phyloP scores from a whole-genome alignment of 495 filamentous ascomycete genomes.

The Lophium mytilinum region DNA sequence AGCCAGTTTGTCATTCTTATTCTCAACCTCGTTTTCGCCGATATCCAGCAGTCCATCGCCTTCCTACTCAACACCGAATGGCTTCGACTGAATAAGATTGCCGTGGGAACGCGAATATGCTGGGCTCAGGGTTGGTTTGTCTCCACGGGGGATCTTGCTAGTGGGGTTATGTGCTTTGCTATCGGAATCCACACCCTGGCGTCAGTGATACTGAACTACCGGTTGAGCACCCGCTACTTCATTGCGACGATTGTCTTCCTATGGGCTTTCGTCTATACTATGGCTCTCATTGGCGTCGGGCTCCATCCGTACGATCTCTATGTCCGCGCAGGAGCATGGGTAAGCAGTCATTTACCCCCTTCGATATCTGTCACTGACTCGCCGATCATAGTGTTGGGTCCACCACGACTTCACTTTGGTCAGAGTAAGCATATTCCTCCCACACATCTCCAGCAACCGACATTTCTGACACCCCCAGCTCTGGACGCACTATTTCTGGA shows the following conservation, averaged over 20 bases:
- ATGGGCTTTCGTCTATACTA: constrained; percentile 19
- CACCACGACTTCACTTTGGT: constrained; percentile 17
- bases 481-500: constrained; percentile 71
- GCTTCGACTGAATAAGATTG: constrained; percentile 48
- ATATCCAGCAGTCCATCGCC: constrained; percentile 61
- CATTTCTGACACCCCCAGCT: constrained; percentile 39
- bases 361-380: background rate
- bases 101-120: constrained; percentile 47
- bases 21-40: constrained; percentile 65
- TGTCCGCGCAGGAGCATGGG: constrained; percentile 22
- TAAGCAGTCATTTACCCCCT: background rate
- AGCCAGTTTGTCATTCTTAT: constrained; percentile 72
- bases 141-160: constrained; percentile 59
- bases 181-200: constrained; percentile 52
- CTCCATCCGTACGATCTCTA: constrained; percentile 14
- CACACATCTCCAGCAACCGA: background rate
- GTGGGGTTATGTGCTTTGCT: constrained; percentile 54
- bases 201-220: constrained; percentile 26
- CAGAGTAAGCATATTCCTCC: background rate
- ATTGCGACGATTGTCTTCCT: constrained; percentile 6
- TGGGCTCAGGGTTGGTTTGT: constrained; percentile 66
- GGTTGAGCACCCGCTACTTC: constrained; percentile 12
- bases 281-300: constrained; percentile 5
- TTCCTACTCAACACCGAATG: constrained; percentile 61
- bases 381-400: constrained; percentile 17